Evolutionary conservation across 805 yeast species (phyloP).

Genomic region (Wilhelminamyces savonicus): DNA sequence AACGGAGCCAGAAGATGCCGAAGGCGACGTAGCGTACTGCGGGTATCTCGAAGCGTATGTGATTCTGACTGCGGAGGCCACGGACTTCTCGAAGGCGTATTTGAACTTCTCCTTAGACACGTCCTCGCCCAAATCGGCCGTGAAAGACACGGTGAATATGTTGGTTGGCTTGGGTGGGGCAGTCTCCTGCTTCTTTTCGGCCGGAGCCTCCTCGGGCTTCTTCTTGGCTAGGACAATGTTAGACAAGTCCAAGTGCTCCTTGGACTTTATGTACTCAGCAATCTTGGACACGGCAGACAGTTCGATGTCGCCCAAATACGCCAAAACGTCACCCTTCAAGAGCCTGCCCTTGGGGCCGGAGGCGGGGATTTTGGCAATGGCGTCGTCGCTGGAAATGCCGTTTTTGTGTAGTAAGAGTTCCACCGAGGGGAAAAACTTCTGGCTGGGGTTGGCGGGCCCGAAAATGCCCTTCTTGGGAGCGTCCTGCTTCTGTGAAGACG

Average conservation of each 20-base stretch:
- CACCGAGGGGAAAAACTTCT: slow-evolving; percentile 76
- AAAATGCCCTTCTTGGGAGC: slow-evolving; percentile 10
- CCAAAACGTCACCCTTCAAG: slow-evolving; percentile 86
- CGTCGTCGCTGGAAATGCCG: slow-evolving; percentile 62
- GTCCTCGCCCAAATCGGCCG: slow-evolving; percentile 20
- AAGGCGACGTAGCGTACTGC: slow-evolving; percentile 27
- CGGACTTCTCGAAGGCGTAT: slow-evolving; percentile 23
- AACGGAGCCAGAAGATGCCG: slow-evolving; percentile 10
- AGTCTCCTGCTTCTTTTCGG: slow-evolving; percentile 5
- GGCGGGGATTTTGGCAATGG: slow-evolving; percentile 65
- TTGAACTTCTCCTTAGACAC: slow-evolving; percentile 20
- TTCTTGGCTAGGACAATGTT: slow-evolving; percentile 48
- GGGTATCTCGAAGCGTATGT: slow-evolving; percentile 32
- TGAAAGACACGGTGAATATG: slow-evolving; percentile 17
- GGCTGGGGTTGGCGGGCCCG: slow-evolving; percentile 55
- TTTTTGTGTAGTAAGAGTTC: slow-evolving; percentile 54
- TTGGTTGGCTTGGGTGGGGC: slow-evolving; percentile 24
- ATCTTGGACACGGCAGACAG: slow-evolving; percentile 46
- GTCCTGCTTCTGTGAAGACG: slow-evolving; percentile 8
- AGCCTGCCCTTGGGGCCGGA: slow-evolving; percentile 87
- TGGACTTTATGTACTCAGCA: slow-evolving; percentile 48
- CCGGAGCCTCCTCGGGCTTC: slow-evolving; percentile 4
- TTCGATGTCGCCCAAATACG: slow-evolving; percentile 69
- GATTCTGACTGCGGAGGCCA: slow-evolving; percentile 21
- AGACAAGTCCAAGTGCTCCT: slow-evolving; percentile 65